Percentiles rank a stretch among this genome's conserved stretches.
Evolutionary conservation across 176 grass and related monocot genomes (phyloP).

Genomic region (Chrysopogon serrulatus): DNA sequence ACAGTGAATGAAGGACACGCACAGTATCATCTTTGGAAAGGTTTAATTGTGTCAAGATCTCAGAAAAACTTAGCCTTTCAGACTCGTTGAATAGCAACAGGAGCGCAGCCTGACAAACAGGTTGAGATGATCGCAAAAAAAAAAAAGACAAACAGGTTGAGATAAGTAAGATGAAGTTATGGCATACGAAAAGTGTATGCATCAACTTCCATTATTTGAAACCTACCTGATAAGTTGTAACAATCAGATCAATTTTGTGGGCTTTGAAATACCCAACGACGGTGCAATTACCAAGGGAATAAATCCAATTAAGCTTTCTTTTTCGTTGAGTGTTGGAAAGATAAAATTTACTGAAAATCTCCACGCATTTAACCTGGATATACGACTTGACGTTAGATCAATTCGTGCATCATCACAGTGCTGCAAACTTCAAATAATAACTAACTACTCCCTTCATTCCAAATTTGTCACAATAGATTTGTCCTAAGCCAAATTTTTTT

Average conservation of each 20-base stretch:
- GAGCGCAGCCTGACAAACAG: conserved; percentile 44
- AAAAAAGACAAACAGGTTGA: neutral
- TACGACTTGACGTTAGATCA: neutral
- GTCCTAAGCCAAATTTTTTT: neutral
- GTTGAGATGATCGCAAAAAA: too few species aligned
- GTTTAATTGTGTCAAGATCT: conserved; percentile 70
- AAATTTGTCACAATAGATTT: neutral
- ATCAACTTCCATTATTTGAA: neutral
- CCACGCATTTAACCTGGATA: conserved; percentile 76
- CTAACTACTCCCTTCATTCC: neutral
- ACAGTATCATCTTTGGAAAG: conserved; percentile 72
- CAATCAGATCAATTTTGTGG: conserved; percentile 57
- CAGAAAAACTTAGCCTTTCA: conserved; percentile 60
- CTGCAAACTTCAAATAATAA: neutral
- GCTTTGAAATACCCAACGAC: conserved; percentile 50
- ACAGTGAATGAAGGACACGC: conserved; percentile 70
- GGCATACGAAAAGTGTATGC: neutral
- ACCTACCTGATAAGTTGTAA: conserved; percentile 81
- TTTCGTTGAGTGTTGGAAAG: conserved; percentile 59
- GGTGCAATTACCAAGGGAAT: conserved; percentile 66
- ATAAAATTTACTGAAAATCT: conserved; percentile 85
- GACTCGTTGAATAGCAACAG: conserved; percentile 58
- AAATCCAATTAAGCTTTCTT: conserved; percentile 82
- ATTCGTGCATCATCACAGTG: neutral
- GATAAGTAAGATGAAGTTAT: neutral